These are phyloP conservation scores for Ophiostoma fasciatum DNA, from an alignment of 2,329 filamentous ascomycete species.

Conservation along the genomic window DNA sequence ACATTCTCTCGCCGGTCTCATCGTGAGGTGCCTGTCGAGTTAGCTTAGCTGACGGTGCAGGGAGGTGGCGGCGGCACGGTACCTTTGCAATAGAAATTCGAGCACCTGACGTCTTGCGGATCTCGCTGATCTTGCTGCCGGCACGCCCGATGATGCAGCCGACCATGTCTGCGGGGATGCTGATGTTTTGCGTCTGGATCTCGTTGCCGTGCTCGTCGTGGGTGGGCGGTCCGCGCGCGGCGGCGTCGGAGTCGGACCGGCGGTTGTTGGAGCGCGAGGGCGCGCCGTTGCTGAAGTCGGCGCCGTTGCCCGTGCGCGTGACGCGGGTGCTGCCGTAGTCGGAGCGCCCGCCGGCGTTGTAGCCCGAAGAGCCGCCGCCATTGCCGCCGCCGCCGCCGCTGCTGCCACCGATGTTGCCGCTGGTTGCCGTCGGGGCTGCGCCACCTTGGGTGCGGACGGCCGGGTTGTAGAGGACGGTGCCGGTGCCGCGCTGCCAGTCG, in stretches of 20 bases:
- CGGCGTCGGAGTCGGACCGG: constrained; percentile 71
- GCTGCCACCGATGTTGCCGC: no score
- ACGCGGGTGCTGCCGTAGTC: constrained; percentile 54
- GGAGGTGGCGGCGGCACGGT: no score
- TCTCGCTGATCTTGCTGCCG: constrained; percentile 97
- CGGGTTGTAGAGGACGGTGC: constrained; percentile 95
- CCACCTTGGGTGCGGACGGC: constrained; percentile 70
- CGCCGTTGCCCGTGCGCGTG: constrained; percentile 92
- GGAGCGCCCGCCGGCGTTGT: constrained; percentile 27
- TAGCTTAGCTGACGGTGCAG: constrained; percentile 11
- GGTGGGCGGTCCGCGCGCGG: constrained; percentile 65
- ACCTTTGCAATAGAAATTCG: constrained; percentile 95
- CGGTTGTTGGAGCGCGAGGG: constrained; percentile 53
- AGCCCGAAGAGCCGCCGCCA: constrained; percentile 13
- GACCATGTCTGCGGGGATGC: constrained; percentile 98
- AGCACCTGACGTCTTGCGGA: constrained; percentile 88
- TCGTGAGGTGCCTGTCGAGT: constrained; percentile 80
- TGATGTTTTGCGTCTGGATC: constrained; percentile 98
- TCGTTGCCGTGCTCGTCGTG: constrained; percentile 95
- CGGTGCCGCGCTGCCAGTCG: constrained; percentile 93
- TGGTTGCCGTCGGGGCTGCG: constrained; percentile 28
- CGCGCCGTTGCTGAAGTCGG: constrained; percentile 80
- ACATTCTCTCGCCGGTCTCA: constrained; percentile 97
- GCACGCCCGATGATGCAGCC: constrained; percentile 95
- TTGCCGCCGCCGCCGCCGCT: no score